Evolutionary conservation across 2,329 filamentous ascomycete species (phyloP).

Genomic region (Aspergillus hortae): DNA sequence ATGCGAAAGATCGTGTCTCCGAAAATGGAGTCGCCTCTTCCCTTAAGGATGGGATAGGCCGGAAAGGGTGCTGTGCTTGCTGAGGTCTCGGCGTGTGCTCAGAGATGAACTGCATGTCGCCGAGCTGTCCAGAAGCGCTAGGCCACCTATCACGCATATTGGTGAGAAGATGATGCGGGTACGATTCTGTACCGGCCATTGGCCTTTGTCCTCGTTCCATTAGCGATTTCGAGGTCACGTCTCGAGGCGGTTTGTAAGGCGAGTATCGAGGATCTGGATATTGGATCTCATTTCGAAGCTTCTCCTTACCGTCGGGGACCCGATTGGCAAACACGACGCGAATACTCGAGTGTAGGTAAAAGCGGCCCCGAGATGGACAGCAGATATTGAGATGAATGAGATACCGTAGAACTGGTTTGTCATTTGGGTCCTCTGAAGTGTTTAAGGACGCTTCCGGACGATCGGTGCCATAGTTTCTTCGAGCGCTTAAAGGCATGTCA

Average conservation of each 20-base stretch:
- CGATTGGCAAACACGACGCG: conserved; percentile 95
- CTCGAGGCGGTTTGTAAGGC: conserved; percentile 67
- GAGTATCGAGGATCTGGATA: conserved; percentile 83
- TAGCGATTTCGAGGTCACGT: conserved; percentile 48
- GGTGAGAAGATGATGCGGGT: conserved; percentile 9
- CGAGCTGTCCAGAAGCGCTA: neutral
- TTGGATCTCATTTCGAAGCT: conserved; percentile 82
- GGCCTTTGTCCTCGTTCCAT: conserved; percentile 60
- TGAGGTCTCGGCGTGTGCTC: neutral
- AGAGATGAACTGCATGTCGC: neutral
- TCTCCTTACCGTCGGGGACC: conserved; percentile 93
- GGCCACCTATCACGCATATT: neutral
- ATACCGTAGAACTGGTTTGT: conserved; percentile 76
- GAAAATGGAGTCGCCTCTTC: conserved; percentile 20
- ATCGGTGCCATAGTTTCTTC: conserved; percentile 47
- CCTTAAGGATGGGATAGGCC: conserved; percentile 15
- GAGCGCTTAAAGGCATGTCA: conserved; percentile 57
- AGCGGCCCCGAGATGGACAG: conserved; percentile 75
- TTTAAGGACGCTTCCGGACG: conserved; percentile 53
- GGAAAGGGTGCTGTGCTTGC: conserved; percentile 15
- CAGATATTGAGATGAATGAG: conserved; percentile 92
- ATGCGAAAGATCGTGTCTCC: conserved; percentile 20
- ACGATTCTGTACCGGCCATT: conserved; percentile 48
- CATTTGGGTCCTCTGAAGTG: conserved; percentile 32
- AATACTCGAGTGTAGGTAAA: conserved; percentile 86